Conservation (phyloP, 2,329 filamentous ascomycete genomes). For the Conoideocrella luteorostrata region DNA sequence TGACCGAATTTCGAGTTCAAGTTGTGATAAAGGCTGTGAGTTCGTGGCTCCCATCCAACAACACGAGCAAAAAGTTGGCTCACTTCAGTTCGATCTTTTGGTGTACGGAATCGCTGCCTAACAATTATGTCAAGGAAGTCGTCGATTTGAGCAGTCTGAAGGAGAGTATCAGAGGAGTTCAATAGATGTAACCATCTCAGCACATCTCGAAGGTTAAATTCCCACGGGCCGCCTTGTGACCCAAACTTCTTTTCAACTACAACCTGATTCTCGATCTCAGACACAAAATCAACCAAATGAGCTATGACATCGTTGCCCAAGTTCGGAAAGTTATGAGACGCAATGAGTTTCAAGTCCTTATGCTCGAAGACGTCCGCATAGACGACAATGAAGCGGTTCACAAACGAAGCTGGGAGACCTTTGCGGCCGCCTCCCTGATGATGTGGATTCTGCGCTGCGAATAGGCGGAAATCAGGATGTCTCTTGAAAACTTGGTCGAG, state of each 20-base stretch:
- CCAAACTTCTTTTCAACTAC: constrained; percentile 53
- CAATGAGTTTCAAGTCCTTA: constrained; percentile 77
- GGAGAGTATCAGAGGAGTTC: constrained; percentile 45
- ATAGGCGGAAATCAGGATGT: constrained; percentile 86
- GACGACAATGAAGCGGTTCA: constrained; percentile 96
- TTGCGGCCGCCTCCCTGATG: constrained; percentile 95
- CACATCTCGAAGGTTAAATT: constrained; percentile 89
- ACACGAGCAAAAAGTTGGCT: constrained; percentile 58
- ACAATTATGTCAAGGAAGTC: constrained; percentile 82
- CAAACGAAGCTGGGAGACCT: constrained; percentile 88
- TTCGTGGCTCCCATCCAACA: constrained; percentile 47
- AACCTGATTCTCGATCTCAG: constrained; percentile 67
- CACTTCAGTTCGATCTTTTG: constrained; percentile 60
- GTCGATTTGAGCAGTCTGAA: constrained; percentile 52
- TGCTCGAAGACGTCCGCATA: constrained; percentile 86
- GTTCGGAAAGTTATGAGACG: constrained; percentile 65
- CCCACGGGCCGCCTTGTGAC: constrained; percentile 74
- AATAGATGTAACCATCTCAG: constrained; percentile 75
- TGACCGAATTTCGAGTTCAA: constrained; percentile 62
- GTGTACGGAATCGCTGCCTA: constrained; percentile 75
- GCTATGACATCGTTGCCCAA: constrained; percentile 54
- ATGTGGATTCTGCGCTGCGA: constrained; percentile 95
- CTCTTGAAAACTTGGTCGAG: constrained; percentile 89
- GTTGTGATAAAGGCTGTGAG: constrained; percentile 66
- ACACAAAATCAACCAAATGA: constrained; percentile 73